These are phyloP conservation scores for Neurospora sp. DNA, from an alignment of 495 filamentous ascomycete species.

Conservation along the genomic window DNA sequence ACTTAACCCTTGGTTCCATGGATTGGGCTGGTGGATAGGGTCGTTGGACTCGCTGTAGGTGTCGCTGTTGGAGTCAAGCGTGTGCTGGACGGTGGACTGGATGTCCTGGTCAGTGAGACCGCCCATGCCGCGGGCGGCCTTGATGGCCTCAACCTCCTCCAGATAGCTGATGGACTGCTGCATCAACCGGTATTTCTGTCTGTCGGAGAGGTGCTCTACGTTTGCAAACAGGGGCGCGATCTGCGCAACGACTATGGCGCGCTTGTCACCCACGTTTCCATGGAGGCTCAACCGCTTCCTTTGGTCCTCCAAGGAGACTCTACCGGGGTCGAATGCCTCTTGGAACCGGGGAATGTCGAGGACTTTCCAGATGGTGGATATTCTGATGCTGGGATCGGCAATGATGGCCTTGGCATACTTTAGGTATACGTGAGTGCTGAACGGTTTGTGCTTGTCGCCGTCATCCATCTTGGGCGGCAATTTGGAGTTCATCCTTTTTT, in stretches of 20 bases:
- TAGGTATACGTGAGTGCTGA: not conserved
- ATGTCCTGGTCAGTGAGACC: conserved; percentile 1
- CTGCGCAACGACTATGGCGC: conserved; percentile 15
- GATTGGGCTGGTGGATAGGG: not conserved
- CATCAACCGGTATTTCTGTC: conserved; percentile 31
- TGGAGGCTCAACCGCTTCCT: not conserved
- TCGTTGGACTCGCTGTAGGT: not conserved
- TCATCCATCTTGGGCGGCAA: not conserved
- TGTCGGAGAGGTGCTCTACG: conserved; percentile 21
- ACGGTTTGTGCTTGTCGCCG: not conserved
- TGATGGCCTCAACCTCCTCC: conserved; percentile 1
- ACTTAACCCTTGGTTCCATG: conserved; percentile 7
- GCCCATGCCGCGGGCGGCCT: not conserved
- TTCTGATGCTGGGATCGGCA: conserved; percentile 8
- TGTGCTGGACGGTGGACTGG: not conserved
- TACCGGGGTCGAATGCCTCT: not conserved
- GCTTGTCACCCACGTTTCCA: not conserved
- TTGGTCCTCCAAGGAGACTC: not conserved
- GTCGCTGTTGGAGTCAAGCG: not conserved
- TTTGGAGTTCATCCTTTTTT: not conserved
- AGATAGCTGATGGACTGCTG: conserved; percentile 26
- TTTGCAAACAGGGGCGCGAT: conserved; percentile 24
- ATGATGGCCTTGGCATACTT: conserved; percentile 12
- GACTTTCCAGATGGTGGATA: conserved; percentile 13
- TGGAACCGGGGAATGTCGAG: conserved; percentile 13